phyloP scores from a whole-genome alignment of 345 rosid species.

The Salix koriyanagi region DNA sequence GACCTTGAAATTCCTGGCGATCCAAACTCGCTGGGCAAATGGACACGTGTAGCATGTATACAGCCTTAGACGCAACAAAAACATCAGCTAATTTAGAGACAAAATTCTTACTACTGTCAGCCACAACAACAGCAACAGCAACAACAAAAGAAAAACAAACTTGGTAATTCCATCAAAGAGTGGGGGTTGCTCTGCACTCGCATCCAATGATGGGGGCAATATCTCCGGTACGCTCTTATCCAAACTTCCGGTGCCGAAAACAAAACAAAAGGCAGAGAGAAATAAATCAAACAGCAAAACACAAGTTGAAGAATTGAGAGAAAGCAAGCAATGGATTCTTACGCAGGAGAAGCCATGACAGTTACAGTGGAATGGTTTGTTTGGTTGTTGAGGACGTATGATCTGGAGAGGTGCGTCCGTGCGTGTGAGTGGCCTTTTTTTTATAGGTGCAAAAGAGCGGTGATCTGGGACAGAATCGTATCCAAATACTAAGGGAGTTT shows the following conservation, averaged over 20 bases:
- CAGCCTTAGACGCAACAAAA: slow-evolving; percentile 34
- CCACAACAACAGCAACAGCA: background rate
- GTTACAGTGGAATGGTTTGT: background rate
- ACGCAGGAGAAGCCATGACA: background rate
- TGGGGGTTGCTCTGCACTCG: slow-evolving; percentile 58
- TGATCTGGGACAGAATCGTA: background rate
- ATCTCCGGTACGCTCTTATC: slow-evolving; percentile 40
- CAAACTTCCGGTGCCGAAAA: slow-evolving; percentile 1
- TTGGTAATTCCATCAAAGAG: slow-evolving; percentile 73
- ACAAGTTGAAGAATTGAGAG: background rate
- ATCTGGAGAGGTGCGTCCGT: background rate
- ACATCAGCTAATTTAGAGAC: background rate
- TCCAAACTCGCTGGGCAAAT: slow-evolving; percentile 88
- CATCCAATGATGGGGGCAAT: slow-evolving; percentile 43
- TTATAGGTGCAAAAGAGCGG: background rate
- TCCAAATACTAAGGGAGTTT: background rate
- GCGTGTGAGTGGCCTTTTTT: background rate
- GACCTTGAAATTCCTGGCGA: slow-evolving; percentile 85
- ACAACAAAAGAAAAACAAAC: slow-evolving; percentile 22
- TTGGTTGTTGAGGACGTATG: background rate
- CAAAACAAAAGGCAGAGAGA: background rate
- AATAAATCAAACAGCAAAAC: background rate
- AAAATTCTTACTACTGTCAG: background rate
- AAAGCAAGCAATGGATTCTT: background rate
- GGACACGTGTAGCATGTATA: slow-evolving; percentile 65